A percentile compares a stretch with the other conserved stretches of the same genome.
These are phyloP conservation scores for Dianthus caryophyllus DNA, from an alignment of 148 eudicot genomes.

Conservation along the genomic window DNA sequence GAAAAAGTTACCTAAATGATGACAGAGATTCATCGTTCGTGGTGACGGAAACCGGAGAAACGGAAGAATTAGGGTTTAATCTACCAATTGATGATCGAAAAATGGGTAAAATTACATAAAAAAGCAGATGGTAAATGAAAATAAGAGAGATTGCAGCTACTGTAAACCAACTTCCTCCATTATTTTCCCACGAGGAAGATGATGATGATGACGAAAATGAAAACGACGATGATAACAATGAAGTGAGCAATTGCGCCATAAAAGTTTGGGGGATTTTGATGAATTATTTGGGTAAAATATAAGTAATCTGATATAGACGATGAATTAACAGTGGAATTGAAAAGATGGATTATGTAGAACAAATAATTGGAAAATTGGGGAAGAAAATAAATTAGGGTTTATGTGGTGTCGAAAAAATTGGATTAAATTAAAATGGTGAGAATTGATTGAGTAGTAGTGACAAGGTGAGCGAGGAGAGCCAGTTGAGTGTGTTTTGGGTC, in stretches of 20 bases:
- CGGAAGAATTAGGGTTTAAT: constrained; percentile 4
- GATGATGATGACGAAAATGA: constrained; percentile 16
- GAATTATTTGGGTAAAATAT: too few relatives aligned
- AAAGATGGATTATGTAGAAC: too few relatives aligned
- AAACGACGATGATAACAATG: constrained; percentile 10
- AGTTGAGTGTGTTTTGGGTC: too few relatives aligned
- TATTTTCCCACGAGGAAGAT: constrained; percentile 27
- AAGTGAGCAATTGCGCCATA: constrained; percentile 8
- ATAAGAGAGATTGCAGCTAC: constrained; percentile 25
- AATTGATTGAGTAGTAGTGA: too few relatives aligned
- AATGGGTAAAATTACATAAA: constrained; percentile 7
- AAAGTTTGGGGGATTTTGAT: not conserved
- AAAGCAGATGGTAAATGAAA: constrained; percentile 24
- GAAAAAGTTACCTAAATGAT: constrained; percentile 27
- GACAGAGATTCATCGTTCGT: constrained; percentile 12
- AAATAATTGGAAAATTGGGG: too few relatives aligned
- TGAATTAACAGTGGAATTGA: too few relatives aligned
- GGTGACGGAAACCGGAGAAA: constrained; percentile 11
- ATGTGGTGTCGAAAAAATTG: too few relatives aligned
- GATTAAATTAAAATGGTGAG: too few relatives aligned
- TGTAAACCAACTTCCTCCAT: constrained; percentile 28
- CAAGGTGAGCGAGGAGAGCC: too few relatives aligned
- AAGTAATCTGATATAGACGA: too few relatives aligned
- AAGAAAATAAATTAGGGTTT: too few relatives aligned
- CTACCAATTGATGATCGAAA: constrained; percentile 12